Percentiles rank a stretch among this genome's conserved stretches.
phyloP scores from a whole-genome alignment of 2,329 filamentous ascomycete genomes.

The Cadophora sp. region DNA sequence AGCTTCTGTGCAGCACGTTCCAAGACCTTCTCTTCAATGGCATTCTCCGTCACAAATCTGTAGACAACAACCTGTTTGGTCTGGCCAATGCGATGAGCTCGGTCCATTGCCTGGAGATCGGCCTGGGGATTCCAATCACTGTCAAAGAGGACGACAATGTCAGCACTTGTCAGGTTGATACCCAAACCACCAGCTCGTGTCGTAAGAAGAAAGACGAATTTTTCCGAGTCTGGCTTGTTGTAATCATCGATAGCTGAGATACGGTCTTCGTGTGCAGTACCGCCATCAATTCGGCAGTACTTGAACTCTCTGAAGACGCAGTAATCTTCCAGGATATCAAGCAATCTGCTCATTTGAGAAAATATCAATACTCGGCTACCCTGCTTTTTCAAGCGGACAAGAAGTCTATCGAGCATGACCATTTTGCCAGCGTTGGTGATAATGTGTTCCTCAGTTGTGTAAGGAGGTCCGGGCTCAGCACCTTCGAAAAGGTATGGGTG shows the following conservation, averaged over 20 bases:
- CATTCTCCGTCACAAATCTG: slow-evolving; percentile 95
- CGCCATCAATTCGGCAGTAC: slow-evolving; percentile 96
- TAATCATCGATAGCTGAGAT: slow-evolving; percentile 98
- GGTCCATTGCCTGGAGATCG: slow-evolving; percentile 98
- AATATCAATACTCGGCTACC: slow-evolving; percentile 98
- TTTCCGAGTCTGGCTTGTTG: slow-evolving; percentile 94
- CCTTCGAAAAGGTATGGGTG: slow-evolving; percentile 98
- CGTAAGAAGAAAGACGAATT: slow-evolving; percentile 94
- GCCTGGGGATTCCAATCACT: slow-evolving; percentile 99
- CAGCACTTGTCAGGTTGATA: slow-evolving; percentile 94
- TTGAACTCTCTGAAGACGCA: slow-evolving; percentile 94
- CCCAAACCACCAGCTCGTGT: slow-evolving; percentile 94
- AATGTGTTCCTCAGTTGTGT: slow-evolving; percentile 97
- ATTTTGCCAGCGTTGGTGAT: slow-evolving; percentile 96
- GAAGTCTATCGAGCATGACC: slow-evolving; percentile 91
- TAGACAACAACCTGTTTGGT: slow-evolving; percentile 98
- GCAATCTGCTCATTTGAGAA: slow-evolving; percentile 96
- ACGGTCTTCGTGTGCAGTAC: slow-evolving; percentile 95
- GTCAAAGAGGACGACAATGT: slow-evolving; percentile 96
- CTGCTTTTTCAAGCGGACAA: slow-evolving; percentile 81
- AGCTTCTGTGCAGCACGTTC: slow-evolving; percentile 97
- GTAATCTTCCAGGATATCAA: slow-evolving; percentile 98
- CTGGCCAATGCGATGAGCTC: slow-evolving; percentile 97
- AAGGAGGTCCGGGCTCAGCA: slow-evolving; percentile 94
- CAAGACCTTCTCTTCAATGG: slow-evolving; percentile 97